Percentiles rank a stretch among this genome's conserved stretches.
These are phyloP conservation scores for Eutypa lata DNA, from an alignment of 2,329 filamentous ascomycete genomes.

Conservation along the genomic window DNA sequence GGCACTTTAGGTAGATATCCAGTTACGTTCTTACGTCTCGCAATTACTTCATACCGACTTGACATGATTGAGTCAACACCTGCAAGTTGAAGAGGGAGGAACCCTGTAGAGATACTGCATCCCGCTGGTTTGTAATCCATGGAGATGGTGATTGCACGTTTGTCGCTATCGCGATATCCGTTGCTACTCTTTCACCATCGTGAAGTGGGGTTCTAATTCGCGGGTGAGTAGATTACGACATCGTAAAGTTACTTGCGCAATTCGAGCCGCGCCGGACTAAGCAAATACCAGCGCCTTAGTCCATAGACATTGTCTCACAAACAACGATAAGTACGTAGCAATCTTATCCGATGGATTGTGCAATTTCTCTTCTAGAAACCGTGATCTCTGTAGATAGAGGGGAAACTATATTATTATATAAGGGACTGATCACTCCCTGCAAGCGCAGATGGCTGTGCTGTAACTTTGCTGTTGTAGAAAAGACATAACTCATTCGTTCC, in stretches of 20 bases:
- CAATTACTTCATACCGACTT: too few species aligned
- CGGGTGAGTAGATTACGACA: neutral
- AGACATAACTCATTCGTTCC: too few species aligned
- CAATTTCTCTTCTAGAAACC: neutral
- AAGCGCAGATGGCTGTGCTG: too few species aligned
- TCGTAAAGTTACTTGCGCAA: neutral
- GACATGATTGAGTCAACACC: too few species aligned
- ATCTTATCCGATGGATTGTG: neutral
- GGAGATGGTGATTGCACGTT: neutral
- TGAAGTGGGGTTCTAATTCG: neutral
- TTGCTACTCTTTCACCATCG: neutral
- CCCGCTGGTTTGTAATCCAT: neutral
- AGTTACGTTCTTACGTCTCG: too few species aligned
- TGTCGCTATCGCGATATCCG: neutral
- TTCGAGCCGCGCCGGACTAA: neutral
- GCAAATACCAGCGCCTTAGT: neutral
- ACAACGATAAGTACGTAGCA: neutral
- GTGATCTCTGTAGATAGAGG: neutral
- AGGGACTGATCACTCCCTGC: too few species aligned
- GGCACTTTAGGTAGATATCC: too few species aligned
- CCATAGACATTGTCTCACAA: neutral
- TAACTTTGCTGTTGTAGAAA: too few species aligned
- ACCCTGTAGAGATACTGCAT: too few species aligned
- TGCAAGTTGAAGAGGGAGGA: too few species aligned
- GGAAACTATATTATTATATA: neutral